These are phyloP conservation scores for Macadamia tetraphylla DNA, from an alignment of 164 flowering plant genomes.

Conservation along the genomic window DNA sequence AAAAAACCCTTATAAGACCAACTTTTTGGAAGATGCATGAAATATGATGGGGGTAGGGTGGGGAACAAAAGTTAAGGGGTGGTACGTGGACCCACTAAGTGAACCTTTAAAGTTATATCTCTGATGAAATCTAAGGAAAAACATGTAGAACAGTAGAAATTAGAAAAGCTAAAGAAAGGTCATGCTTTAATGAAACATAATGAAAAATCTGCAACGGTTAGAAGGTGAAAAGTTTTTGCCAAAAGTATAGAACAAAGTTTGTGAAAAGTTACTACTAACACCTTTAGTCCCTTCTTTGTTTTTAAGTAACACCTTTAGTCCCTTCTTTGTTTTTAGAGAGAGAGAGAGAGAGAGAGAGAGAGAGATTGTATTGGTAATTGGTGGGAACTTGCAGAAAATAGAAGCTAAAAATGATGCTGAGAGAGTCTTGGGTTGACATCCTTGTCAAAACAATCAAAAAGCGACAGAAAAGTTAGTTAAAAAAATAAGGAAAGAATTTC, in stretches of 20 bases:
- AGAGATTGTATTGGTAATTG: background rate
- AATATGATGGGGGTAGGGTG: too few species aligned
- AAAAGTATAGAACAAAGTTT: background rate
- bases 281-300: background rate
- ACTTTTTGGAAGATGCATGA: too few species aligned
- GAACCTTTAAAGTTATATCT: too few species aligned
- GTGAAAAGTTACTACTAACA: too few species aligned
- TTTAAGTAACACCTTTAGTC: background rate
- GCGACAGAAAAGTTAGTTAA: slow-evolving; percentile 15
- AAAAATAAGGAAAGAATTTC: slow-evolving; percentile 16
- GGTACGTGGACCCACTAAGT: too few species aligned
- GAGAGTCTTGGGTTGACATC: background rate
- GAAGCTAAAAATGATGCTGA: too few species aligned
- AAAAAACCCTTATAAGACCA: too few species aligned
- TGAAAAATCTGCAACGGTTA: background rate
- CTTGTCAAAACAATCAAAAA: background rate
- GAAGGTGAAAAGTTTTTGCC: slow-evolving; percentile 7
- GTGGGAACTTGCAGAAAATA: background rate
- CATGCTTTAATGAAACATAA: too few species aligned
- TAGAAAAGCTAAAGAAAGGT: too few species aligned
- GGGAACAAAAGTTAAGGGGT: background rate
- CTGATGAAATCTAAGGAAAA: too few species aligned
- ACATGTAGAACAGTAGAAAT: too few species aligned
- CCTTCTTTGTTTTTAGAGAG: background rate
- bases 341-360: too few species aligned